phyloP scores from a whole-genome alignment of 78 protist genomes.

The Anaeramoeba flamelloides region DNA sequence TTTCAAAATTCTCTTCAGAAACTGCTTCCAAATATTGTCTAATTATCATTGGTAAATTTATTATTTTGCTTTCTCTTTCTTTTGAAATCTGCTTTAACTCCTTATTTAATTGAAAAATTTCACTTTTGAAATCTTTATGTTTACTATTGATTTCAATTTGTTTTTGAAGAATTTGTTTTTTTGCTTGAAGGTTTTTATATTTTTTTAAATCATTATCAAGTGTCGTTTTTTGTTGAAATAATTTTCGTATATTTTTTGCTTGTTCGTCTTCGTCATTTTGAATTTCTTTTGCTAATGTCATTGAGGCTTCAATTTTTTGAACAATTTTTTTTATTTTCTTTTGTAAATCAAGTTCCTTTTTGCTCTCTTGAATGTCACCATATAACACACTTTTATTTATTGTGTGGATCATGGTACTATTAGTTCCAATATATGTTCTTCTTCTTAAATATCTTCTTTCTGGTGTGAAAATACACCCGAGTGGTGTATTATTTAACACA shows the following conservation, averaged over 20 bases:
- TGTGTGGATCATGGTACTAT: neutral
- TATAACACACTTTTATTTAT: neutral
- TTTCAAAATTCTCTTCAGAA: no score
- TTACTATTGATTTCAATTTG: no score
- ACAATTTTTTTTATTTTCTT: conserved; percentile 12
- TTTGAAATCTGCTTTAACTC: no score
- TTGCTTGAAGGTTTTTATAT: no score
- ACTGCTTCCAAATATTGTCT: no score
- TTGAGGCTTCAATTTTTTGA: conserved; percentile 21
- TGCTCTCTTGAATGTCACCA: conserved; percentile 20
- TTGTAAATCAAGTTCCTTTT: conserved; percentile 2
- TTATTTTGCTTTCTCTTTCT: no score
- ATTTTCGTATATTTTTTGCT: neutral
- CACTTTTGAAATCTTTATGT: no score
- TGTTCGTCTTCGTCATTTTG: conserved; percentile 20
- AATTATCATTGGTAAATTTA: no score
- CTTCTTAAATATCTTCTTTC: conserved; percentile 10
- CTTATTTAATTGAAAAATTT: no score
- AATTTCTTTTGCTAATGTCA: conserved; percentile 33
- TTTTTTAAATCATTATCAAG: neutral
- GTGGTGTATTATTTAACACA: conserved; percentile 11
- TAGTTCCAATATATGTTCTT: conserved; percentile 19
- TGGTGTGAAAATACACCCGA: conserved; percentile 37
- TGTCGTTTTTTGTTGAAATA: neutral
- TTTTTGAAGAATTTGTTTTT: no score